Percentiles rank a stretch among this genome's conserved stretches.
Evolutionary conservation across 257 asterid species (phyloP).

Genomic region (Echium plantagineum): DNA sequence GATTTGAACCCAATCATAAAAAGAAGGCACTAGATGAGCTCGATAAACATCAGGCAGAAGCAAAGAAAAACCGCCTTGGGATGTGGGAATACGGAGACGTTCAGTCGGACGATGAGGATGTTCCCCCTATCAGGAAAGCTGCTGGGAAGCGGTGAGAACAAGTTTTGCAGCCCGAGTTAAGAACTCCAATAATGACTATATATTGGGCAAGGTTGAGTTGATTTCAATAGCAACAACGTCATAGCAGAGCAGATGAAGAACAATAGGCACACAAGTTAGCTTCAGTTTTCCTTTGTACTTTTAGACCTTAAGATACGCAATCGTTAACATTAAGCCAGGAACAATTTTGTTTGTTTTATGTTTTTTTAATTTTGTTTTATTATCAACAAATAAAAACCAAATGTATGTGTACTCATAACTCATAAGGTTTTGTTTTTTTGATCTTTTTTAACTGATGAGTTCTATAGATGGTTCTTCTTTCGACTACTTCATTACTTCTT

Average conservation of each 20-base stretch:
- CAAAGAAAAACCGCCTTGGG: constrained; percentile 4
- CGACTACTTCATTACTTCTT: no score
- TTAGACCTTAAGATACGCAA: not conserved
- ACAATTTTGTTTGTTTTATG: not conserved
- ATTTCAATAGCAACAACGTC: not conserved
- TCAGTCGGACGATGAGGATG: constrained; percentile 4
- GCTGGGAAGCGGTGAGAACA: constrained; percentile 1
- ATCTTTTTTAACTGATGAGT: no score
- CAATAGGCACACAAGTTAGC: not conserved
- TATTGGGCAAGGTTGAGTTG: no score
- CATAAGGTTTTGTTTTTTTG: not conserved
- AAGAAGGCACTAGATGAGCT: constrained; percentile 3
- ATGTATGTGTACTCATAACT: not conserved
- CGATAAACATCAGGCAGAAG: constrained; percentile 1
- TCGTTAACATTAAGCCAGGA: not conserved
- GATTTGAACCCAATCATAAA: constrained; percentile 2
- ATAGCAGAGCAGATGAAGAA: not conserved
- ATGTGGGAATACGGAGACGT: constrained; percentile 10
- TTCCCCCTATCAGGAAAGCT: not conserved
- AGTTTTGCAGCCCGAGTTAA: not conserved
- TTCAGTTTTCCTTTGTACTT: not conserved
- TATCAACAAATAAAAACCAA: not conserved
- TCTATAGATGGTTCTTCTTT: no score
- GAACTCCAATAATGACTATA: not conserved
- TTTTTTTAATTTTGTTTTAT: no score